Base-by-base conservation (phyloP, 768 basidiomycete genomes). In the Fomitopsis pulvina region DNA sequence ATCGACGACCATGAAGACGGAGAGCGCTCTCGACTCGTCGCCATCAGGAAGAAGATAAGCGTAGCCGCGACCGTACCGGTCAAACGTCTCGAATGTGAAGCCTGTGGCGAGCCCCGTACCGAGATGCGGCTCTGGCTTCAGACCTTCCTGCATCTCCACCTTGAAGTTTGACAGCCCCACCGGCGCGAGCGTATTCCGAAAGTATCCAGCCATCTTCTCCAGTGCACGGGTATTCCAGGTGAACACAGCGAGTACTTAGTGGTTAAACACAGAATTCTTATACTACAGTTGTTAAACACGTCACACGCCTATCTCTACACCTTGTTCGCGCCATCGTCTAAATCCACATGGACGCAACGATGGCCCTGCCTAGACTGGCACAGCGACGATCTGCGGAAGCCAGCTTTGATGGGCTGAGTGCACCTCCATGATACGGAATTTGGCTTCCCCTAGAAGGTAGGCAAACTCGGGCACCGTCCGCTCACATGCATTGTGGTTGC, bases 221-320 rank as follows among this genome's bases (percentile, higher is more conserved):
- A 74, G 61, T 2, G 72, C 56, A 22, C 72, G 68, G 27, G 63
- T 64, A 53, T 71, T 63, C 75, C 74, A 76, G 1, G 67, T 67
- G 55, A 77, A 71, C 11, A 66, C 61, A n/a, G n/a, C n/a, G n/a
- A 6, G 34, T 18, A 18, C 34, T 14, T 14, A 18, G 34, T 37
- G 34, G 34, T 37, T 37, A 18, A 37, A 37, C 34, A 37, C 34
- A 14, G 14, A n/a, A 37, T 37, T 16, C 34, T 37, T 16, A 37
- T 41, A 4, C 20, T 22, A 41, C 41, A 41, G 20, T 4, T 22
- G 41, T 41, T 41, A 22, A 41, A 22, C 4, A 16, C 14, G 14
- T 37, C 34, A 16, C 34, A 37, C 34, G 34, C 18, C 34, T 37
- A 37, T 37, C 34, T 6, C 14, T 18, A n/a, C n/a, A n/a, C n/a